Evolutionary conservation across 2,329 filamentous ascomycete species (phyloP).

Genomic region (Drechslerella stenobrocha): DNA sequence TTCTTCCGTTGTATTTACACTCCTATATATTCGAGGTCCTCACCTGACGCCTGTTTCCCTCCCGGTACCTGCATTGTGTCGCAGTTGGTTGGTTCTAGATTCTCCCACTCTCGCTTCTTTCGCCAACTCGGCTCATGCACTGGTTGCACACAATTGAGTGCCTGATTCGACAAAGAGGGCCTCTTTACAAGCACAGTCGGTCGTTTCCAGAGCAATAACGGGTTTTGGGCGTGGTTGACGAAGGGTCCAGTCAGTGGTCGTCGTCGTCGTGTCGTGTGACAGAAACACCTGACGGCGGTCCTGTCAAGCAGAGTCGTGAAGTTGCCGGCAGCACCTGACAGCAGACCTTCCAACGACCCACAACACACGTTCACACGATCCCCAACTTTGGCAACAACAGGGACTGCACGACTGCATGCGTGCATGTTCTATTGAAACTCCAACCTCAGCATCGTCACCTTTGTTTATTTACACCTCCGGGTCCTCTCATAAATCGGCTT

Average conservation of each 20-base stretch:
- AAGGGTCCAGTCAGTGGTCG: too few relatives aligned
- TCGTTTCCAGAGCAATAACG: slow-evolving; percentile 32
- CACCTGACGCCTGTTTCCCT: not conserved
- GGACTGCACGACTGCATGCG: not conserved
- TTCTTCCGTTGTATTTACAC: too few relatives aligned
- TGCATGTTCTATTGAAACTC: slow-evolving; percentile 1
- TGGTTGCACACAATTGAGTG: slow-evolving; percentile 5
- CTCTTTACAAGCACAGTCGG: not conserved
- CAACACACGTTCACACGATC: slow-evolving; percentile 26
- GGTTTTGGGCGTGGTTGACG: slow-evolving; percentile 1
- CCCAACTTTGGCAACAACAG: not conserved
- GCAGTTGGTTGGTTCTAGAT: slow-evolving; percentile 27
- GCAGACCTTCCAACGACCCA: slow-evolving; percentile 32
- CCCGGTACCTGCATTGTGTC: slow-evolving; percentile 27
- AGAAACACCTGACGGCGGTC: slow-evolving; percentile 35
- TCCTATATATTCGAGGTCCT: too few relatives aligned
- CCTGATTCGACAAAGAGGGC: not conserved
- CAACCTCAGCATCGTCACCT: not conserved
- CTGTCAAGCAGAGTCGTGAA: too few relatives aligned
- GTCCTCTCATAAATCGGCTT: too few relatives aligned
- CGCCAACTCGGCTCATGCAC: slow-evolving; percentile 5
- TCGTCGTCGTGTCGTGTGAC: slow-evolving; percentile 27
- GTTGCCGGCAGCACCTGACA: too few relatives aligned
- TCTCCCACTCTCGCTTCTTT: slow-evolving; percentile 32
- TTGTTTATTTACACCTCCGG: not conserved